These are phyloP conservation scores for Ulota crispa DNA, from an alignment of 225 moss, liverwort and hornwort species.

Conservation along the genomic window DNA sequence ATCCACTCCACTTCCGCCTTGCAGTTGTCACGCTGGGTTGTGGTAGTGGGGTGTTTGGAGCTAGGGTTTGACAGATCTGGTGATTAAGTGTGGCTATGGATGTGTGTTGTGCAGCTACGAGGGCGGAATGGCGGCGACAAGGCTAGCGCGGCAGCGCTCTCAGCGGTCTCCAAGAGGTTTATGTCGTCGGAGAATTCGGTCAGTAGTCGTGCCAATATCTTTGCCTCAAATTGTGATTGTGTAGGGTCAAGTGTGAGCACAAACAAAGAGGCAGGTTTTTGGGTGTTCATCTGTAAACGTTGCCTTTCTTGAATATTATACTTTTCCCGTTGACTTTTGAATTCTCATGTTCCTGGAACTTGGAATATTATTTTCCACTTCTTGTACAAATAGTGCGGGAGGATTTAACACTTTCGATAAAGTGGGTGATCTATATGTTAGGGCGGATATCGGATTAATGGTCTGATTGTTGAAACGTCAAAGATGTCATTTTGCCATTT, in stretches of 20 bases:
- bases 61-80: background rate
- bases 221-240: background rate
- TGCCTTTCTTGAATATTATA: background rate
- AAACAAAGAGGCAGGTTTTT: background rate
- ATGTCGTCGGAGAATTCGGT: slow-evolving; percentile 56
- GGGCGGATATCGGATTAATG: background rate
- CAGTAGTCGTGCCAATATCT: slow-evolving; percentile 1
- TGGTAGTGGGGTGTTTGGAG: background rate
- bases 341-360: background rate
- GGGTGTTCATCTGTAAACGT: background rate
- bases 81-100: background rate
- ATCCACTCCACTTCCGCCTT: background rate
- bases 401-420: too few relatives aligned
- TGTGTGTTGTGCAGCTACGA: slow-evolving; percentile 38
- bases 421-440: background rate
- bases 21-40: background rate
- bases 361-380: background rate
- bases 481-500: background rate
- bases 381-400: too few relatives aligned
- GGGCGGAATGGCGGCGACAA: slow-evolving; percentile 28
- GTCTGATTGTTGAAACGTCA: background rate
- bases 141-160: slow-evolving; percentile 35
- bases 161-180: slow-evolving; percentile 36
- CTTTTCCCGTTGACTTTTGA: background rate
- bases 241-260: background rate